Evolutionary conservation across 2,329 filamentous ascomycete species (phyloP).

Genomic region (Alternaria postmessia): DNA sequence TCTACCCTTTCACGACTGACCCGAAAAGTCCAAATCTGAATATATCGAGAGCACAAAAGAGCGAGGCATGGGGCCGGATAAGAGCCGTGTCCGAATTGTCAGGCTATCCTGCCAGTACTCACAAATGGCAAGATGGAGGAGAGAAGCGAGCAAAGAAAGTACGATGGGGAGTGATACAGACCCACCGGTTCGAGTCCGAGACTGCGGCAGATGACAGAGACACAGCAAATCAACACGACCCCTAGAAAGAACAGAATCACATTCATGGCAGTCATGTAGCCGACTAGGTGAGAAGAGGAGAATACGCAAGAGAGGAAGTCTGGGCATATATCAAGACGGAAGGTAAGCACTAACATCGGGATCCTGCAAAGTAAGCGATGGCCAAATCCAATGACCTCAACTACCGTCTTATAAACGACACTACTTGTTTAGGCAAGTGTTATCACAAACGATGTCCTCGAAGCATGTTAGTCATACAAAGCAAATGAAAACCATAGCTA

Average conservation of each 20-base stretch:
- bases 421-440: background rate
- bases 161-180: background rate
- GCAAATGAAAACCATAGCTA: background rate
- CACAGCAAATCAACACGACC: background rate
- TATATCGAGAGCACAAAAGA: background rate
- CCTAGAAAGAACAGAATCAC: background rate
- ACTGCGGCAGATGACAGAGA: background rate
- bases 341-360: background rate
- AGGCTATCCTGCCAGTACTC: background rate
- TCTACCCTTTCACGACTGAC: background rate
- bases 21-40: background rate
- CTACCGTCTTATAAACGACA: background rate
- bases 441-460: background rate
- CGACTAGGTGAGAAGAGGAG: background rate
- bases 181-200: slow-evolving; percentile 1
- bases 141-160: slow-evolving; percentile 6
- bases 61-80: slow-evolving; percentile 27
- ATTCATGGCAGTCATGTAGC: background rate
- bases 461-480: background rate
- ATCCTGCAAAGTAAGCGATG: background rate
- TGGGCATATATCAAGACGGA: background rate
- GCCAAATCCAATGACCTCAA: background rate
- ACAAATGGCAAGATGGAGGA: background rate
- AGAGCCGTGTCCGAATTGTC: slow-evolving; percentile 10
- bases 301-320: background rate